Conservation (phyloP, 2,329 filamentous ascomycete genomes). For the Curvularia verruculosa region DNA sequence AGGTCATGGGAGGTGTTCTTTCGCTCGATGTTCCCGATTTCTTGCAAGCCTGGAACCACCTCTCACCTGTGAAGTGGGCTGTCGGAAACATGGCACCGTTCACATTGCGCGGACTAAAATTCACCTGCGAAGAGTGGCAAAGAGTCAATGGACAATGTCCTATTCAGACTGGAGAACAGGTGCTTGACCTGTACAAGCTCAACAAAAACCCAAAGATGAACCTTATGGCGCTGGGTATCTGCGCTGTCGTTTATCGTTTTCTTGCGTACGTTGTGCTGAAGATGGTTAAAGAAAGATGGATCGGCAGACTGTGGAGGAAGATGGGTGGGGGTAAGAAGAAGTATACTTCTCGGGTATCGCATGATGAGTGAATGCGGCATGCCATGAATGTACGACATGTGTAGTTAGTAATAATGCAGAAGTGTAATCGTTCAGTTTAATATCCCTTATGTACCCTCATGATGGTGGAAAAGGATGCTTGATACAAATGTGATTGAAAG, state of each 20-base stretch:
- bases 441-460: not conserved
- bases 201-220: slow-evolving; percentile 67
- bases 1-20: slow-evolving; percentile 62
- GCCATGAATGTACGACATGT: not conserved
- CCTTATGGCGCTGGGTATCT: slow-evolving; percentile 66
- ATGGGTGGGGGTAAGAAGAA: slow-evolving; percentile 27
- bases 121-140: slow-evolving; percentile 69
- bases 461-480: not conserved
- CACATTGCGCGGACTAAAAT: slow-evolving; percentile 64
- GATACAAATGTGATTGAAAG: not conserved
- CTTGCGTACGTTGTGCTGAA: slow-evolving; percentile 66
- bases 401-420: not conserved
- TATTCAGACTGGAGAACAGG: slow-evolving; percentile 69
- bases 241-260: slow-evolving; percentile 68
- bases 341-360: not conserved
- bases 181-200: slow-evolving; percentile 70
- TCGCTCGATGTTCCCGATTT: slow-evolving; percentile 14
- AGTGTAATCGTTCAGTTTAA: not conserved
- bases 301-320: slow-evolving; percentile 38
- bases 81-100: slow-evolving; percentile 71
- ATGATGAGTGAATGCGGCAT: not conserved
- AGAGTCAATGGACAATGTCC: slow-evolving; percentile 67
- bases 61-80: slow-evolving; percentile 73
- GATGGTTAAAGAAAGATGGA: slow-evolving; percentile 61
- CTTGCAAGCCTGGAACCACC: slow-evolving; percentile 66